phyloP scores from a whole-genome alignment of 768 basidiomycete genomes.

The Macrocybe gigantea region DNA sequence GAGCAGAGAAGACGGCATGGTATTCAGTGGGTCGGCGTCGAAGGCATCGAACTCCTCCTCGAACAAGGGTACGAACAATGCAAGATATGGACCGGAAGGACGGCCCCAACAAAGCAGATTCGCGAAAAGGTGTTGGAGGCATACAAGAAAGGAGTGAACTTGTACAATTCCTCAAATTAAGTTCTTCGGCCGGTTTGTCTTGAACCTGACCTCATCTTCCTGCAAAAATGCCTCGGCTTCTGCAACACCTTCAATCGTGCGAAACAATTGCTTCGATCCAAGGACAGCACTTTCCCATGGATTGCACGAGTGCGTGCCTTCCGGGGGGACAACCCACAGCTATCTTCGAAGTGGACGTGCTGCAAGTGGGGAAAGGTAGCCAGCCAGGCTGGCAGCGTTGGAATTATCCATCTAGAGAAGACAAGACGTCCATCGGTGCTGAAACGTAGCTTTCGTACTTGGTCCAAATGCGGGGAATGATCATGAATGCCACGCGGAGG shows the following conservation, averaged over 20 bases:
- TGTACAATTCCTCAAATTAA: neutral
- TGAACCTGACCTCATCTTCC: too few relatives aligned
- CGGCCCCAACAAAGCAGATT: constrained; percentile 36
- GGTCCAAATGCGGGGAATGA: neutral
- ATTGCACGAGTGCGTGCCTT: neutral
- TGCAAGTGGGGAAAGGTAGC: constrained; percentile 11
- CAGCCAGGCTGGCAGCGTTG: constrained; percentile 14
- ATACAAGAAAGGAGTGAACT: constrained; percentile 19
- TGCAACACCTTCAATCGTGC: neutral
- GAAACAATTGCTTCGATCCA: constrained; percentile 5
- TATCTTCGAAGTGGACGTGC: constrained; percentile 9
- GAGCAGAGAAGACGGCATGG: constrained; percentile 22
- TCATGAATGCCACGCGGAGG: too few relatives aligned
- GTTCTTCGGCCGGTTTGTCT: too few relatives aligned
- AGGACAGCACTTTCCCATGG: constrained; percentile 8
- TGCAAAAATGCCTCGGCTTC: too few relatives aligned
- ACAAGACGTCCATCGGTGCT: constrained; percentile 14
- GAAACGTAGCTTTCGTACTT: constrained; percentile 8
- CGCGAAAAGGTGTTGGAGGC: constrained; percentile 36
- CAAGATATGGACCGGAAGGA: constrained; percentile 53
- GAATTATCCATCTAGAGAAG: constrained; percentile 15
- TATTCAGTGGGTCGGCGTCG: constrained; percentile 46
- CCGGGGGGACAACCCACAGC: constrained; percentile 5
- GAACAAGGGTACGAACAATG: constrained; percentile 68
- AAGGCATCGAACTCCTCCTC: constrained; percentile 61